phyloP scores from a whole-genome alignment of 2,329 filamentous ascomycete genomes.

The Sporothrix protearum region DNA sequence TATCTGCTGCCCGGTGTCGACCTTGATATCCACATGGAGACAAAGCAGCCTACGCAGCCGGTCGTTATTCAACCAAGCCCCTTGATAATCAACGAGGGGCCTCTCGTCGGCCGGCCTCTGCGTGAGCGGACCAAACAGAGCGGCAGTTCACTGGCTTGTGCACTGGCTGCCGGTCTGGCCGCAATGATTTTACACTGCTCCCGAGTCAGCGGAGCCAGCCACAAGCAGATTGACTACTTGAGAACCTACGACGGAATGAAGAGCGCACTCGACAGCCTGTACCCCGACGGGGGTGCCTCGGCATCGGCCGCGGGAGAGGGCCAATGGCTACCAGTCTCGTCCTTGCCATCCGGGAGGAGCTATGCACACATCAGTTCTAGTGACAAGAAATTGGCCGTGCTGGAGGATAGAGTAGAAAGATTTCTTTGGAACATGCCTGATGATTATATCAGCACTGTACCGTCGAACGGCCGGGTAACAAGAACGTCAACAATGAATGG shows the following conservation, averaged over 20 bases:
- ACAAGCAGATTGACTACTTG: conserved; percentile 15
- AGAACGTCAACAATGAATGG: background rate
- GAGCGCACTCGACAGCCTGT: conserved; percentile 12
- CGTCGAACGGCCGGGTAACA: background rate
- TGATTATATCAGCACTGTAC: conserved; percentile 4
- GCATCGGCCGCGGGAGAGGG: background rate
- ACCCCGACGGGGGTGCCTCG: background rate
- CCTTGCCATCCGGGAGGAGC: background rate
- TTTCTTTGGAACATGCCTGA: conserved; percentile 7
- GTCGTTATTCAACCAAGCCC: background rate
- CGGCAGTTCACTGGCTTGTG: conserved; percentile 10
- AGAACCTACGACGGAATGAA: conserved; percentile 9
- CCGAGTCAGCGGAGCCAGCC: background rate
- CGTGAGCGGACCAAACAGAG: conserved; percentile 6
- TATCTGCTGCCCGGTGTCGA: conserved; percentile 10
- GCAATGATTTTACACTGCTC: conserved; percentile 11
- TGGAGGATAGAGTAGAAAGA: background rate
- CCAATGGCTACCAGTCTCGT: conserved; percentile 15
- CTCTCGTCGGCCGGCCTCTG: background rate
- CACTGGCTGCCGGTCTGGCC: background rate
- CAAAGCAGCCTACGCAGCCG: background rate
- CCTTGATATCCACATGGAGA: conserved; percentile 13
- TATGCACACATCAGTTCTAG: conserved; percentile 5
- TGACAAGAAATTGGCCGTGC: background rate
- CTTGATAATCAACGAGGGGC: background rate